A percentile compares a stretch with the other conserved stretches of the same genome.
Conservation (phyloP, 1,284 basidiomycete species). For the Inonotus hispidus region DNA sequence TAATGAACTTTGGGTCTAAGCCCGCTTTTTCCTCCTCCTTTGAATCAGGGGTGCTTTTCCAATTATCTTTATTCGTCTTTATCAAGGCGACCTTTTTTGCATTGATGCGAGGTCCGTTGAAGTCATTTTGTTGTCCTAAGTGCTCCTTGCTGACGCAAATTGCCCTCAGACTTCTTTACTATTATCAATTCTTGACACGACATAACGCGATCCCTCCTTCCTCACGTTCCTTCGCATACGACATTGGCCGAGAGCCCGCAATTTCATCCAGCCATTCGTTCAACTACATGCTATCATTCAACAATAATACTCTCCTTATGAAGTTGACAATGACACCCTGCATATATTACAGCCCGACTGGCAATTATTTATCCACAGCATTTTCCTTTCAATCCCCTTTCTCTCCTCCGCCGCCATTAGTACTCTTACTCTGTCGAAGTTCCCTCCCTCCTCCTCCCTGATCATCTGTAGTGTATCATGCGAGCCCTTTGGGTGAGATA, state of each 20-base stretch:
- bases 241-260: background rate
- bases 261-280: background rate
- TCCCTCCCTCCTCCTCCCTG: background rate
- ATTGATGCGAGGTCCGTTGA: background rate
- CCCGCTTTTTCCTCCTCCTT: background rate
- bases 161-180: background rate
- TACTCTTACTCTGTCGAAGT: background rate
- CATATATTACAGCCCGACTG: background rate
- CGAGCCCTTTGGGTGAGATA: background rate
- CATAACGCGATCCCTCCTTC: background rate
- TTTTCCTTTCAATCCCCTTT: background rate
- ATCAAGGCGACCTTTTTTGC: background rate
- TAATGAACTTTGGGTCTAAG: constrained; percentile 9
- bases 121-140: background rate
- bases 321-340: background rate
- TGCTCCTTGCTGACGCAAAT: background rate
- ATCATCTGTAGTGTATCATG: background rate
- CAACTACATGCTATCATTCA: background rate
- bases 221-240: background rate
- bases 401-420: no score
- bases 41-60: background rate
- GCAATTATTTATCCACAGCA: constrained; percentile 1
- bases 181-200: background rate
- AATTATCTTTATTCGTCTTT: constrained; percentile 1
- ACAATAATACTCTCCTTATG: constrained; percentile 5